A percentile compares a stretch with the other conserved stretches of the same genome.
phyloP scores from a whole-genome alignment of 1,139 yeast species.

The Suhomyces wounanorum region DNA sequence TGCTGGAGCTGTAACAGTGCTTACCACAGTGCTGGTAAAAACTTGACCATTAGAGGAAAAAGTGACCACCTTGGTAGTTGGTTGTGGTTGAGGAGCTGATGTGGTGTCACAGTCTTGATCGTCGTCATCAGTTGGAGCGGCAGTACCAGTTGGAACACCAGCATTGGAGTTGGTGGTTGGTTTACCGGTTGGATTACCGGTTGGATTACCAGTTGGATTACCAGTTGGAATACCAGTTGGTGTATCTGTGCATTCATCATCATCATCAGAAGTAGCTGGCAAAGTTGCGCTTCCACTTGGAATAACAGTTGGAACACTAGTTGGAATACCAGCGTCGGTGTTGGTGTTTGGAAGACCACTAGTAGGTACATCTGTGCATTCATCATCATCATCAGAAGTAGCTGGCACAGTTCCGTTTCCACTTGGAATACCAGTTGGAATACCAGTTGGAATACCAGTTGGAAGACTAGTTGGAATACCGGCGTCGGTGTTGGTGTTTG shows the following conservation, averaged over 20 bases:
- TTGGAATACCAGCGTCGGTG: background rate
- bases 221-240: background rate
- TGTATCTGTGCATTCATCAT: conserved; percentile 11
- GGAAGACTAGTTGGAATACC: background rate
- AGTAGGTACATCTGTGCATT: conserved; percentile 8
- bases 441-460: background rate
- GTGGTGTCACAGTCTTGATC: conserved; percentile 17
- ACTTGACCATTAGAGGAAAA: background rate
- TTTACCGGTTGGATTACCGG: background rate
- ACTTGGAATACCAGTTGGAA: conserved; percentile 1
- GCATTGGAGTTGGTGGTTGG: background rate
- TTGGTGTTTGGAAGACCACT: background rate
- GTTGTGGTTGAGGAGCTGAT: background rate
- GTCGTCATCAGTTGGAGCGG: conserved; percentile 16
- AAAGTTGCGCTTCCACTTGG: background rate
- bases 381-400: conserved; percentile 10
- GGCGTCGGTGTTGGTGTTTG: background rate
- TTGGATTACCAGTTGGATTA: background rate
- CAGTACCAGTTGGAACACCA: background rate
- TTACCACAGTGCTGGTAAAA: background rate
- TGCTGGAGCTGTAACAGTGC: conserved; percentile 2
- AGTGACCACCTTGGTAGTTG: conserved; percentile 2
- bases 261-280: conserved; percentile 6
- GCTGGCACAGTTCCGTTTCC: background rate
- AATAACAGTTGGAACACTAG: background rate